Evolutionary conservation across 352 stramenopile species (phyloP).

Genomic region (Globisporangium polare): DNA sequence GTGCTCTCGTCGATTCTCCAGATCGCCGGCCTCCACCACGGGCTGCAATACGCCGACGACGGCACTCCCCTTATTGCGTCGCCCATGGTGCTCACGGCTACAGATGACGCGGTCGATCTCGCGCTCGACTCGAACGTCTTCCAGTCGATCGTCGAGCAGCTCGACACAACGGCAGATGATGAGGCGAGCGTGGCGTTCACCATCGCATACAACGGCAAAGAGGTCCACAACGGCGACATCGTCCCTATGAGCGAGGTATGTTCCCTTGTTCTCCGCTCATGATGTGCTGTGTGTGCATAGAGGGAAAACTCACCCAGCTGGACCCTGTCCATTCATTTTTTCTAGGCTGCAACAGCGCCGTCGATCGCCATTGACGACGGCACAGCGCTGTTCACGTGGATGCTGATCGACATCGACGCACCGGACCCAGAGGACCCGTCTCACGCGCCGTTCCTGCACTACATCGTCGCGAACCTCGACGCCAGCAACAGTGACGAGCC

Average conservation of each 20-base stretch:
- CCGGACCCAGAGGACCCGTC: conserved; percentile 42
- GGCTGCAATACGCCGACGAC: conserved; percentile 11
- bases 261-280: neutral
- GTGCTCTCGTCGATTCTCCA: conserved; percentile 23
- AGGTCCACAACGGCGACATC: conserved; percentile 22
- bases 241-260: conserved; percentile 29
- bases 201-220: conserved; percentile 23
- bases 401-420: conserved; percentile 72
- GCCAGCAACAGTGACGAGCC: neutral
- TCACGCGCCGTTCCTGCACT: conserved; percentile 70
- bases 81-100: conserved; percentile 5
- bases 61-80: neutral
- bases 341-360: conserved; percentile 20
- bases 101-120: neutral
- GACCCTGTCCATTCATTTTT: neutral
- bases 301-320: too few relatives aligned
- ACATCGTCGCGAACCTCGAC: conserved; percentile 41
- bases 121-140: conserved; percentile 10
- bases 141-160: conserved; percentile 12
- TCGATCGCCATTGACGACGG: conserved; percentile 24
- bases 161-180: neutral
- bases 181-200: conserved; percentile 13
- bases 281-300: too few relatives aligned
- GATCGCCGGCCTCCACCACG: conserved; percentile 20
- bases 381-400: conserved; percentile 41